A percentile compares a stretch with the other conserved stretches of the same genome.
These are phyloP conservation scores for Aspergillus sergii DNA, from an alignment of 2,329 filamentous ascomycete species.

Conservation along the genomic window DNA sequence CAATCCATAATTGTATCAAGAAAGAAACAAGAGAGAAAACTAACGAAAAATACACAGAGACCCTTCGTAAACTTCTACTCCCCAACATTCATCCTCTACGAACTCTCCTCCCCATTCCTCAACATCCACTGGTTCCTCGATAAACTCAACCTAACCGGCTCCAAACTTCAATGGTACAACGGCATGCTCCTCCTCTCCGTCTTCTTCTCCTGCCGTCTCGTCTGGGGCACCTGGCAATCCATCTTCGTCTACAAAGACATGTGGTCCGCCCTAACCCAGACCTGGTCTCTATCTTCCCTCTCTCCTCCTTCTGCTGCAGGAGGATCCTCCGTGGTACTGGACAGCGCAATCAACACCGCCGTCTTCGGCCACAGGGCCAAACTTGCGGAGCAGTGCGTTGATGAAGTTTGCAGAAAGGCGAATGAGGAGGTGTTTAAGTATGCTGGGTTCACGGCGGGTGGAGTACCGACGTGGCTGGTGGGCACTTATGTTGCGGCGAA, in stretches of 20 bases:
- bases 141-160: constrained; percentile 67
- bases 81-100: constrained; percentile 68
- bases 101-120: constrained; percentile 66
- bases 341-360: constrained; percentile 32
- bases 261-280: constrained; percentile 53
- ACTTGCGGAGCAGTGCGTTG: constrained; percentile 35
- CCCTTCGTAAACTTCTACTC: constrained; percentile 68
- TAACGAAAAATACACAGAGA: constrained; percentile 39
- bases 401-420: constrained; percentile 42
- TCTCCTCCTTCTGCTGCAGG: constrained; percentile 16
- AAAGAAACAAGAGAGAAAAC: neutral
- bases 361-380: constrained; percentile 40
- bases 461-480: constrained; percentile 61
- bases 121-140: constrained; percentile 73
- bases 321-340: constrained; percentile 7
- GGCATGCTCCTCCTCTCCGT: constrained; percentile 60
- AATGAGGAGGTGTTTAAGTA: constrained; percentile 54
- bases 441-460: constrained; percentile 39
- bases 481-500: constrained; percentile 62
- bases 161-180: constrained; percentile 64
- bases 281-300: constrained; percentile 35
- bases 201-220: constrained; percentile 64
- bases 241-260: constrained; percentile 63
- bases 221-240: constrained; percentile 65
- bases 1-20: too few relatives aligned